These are phyloP conservation scores for Microcyclospora tardicrescens DNA, from an alignment of 2,329 filamentous ascomycete species.

Conservation along the genomic window DNA sequence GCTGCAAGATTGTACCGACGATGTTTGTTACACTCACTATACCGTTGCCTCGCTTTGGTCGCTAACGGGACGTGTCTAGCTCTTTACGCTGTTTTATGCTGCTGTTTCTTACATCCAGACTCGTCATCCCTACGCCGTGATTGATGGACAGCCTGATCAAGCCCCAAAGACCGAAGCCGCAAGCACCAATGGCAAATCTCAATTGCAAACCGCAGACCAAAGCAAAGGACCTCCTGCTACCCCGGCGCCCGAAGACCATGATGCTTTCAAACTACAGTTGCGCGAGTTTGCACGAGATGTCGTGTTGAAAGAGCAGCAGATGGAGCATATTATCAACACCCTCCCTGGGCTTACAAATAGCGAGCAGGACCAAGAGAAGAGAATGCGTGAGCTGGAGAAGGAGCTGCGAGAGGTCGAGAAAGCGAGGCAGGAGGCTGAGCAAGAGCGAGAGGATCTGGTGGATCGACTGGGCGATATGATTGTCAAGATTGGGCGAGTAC, in stretches of 20 bases:
- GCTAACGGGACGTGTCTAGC: slow-evolving; percentile 17
- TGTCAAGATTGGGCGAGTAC: slow-evolving; percentile 24
- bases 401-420: slow-evolving; percentile 31
- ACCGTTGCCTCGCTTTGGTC: neutral
- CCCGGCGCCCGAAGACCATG: slow-evolving; percentile 50
- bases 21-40: slow-evolving; percentile 38
- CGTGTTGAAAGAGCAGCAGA: slow-evolving; percentile 69
- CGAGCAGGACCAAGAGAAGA: slow-evolving; percentile 60
- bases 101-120: slow-evolving; percentile 32
- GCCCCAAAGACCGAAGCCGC: slow-evolving; percentile 12
- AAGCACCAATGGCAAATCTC: slow-evolving; percentile 10
- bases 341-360: slow-evolving; percentile 68
- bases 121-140: slow-evolving; percentile 28
- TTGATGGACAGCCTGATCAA: slow-evolving; percentile 30
- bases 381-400: slow-evolving; percentile 34
- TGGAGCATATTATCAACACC: slow-evolving; percentile 61
- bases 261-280: slow-evolving; percentile 54
- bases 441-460: slow-evolving; percentile 30
- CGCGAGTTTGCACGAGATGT: slow-evolving; percentile 64
- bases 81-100: slow-evolving; percentile 36
- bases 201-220: slow-evolving; percentile 6
- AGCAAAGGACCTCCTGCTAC: slow-evolving; percentile 4
- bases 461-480: slow-evolving; percentile 36
- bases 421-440: slow-evolving; percentile 28
- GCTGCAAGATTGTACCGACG: slow-evolving; percentile 72